phyloP scores from a whole-genome alignment of 257 asterid genomes.

The Thymus mandschuricus region DNA sequence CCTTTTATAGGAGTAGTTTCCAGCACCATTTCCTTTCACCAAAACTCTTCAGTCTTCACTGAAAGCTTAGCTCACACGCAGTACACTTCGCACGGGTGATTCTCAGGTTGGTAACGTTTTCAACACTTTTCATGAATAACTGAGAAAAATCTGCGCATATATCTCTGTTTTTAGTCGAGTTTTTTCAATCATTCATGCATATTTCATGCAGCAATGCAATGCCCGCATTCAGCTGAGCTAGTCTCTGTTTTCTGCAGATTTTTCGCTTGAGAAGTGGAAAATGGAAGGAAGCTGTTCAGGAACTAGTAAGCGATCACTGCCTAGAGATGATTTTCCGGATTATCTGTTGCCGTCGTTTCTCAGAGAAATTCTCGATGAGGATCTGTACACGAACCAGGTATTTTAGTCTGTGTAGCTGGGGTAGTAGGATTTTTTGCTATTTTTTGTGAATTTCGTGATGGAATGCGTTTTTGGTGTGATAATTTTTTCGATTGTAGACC shows the following conservation, averaged over 20 bases:
- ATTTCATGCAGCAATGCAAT: too few relatives aligned
- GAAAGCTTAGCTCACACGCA: too few relatives aligned
- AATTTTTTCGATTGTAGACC: too few relatives aligned
- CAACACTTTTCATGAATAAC: constrained; percentile 4
- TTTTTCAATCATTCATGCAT: neutral
- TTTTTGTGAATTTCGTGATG: too few relatives aligned
- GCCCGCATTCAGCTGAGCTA: neutral
- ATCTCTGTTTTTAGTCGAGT: neutral
- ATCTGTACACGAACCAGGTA: constrained; percentile 52
- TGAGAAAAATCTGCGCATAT: neutral
- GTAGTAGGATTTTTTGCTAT: neutral
- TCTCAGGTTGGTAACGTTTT: neutral
- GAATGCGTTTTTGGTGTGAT: too few relatives aligned
- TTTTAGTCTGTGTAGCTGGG: neutral
- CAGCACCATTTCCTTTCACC: too few relatives aligned
- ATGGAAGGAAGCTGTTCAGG: constrained; percentile 30
- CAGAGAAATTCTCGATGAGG: constrained; percentile 37
- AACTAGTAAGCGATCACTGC: constrained; percentile 20
- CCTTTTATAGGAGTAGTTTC: too few relatives aligned
- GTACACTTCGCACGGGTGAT: neutral
- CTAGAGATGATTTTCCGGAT: constrained; percentile 34
- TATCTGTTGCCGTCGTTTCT: constrained; percentile 47
- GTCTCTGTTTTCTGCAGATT: constrained; percentile 12
- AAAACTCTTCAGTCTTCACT: too few relatives aligned
- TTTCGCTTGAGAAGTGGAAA: neutral